Evolutionary conservation across 1,139 yeast genomes (phyloP), one percentile per base, ranked within the genome.

Genomic region (Kodamaea plutei): DNA sequence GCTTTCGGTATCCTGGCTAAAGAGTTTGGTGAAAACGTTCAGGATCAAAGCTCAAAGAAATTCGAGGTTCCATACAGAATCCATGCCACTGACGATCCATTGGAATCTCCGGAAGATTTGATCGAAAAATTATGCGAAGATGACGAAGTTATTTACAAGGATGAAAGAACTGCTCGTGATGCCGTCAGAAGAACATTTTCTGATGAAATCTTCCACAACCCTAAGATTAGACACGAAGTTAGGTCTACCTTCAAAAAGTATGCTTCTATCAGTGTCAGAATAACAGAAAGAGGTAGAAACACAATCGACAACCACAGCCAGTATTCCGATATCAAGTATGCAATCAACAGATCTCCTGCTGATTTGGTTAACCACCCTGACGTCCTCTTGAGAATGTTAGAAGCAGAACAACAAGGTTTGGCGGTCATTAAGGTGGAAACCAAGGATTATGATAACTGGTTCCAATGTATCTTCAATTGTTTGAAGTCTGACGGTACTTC

Each of bases 321-420:
- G 2, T 89, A 79, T 48, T 87, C 83, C 38, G 96, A 87, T 49
- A 81, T 93, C 61, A 93, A 91, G 54, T 93, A 91, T 56, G 95
- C 96, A 11, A 73, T 78, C 34, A 84, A 87, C 56, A 73, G 93
- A 48, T 70, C 85, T 1, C 81, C 91, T 8, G 72, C 73, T 8
- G 91, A 88, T 37, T 73, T 93, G 47, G 73, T 76, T 4, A 68
- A 67, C 26, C 69, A 76, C 31, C 97, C 98, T 1, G 95, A 87
- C 47, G 64, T 83, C 17, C 84, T 84, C 43, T 66, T 93, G 47
- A 75, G 94, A 48, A 91, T 91, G 95, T 62, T 89, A 31, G 89
- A 84, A 50, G 98, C 98, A 2, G 98, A 91, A 53, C 58, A 61
- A 56, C 47, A 75, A 61, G 73, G 95, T 61, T 54, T 71, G 30